Base-by-base conservation (phyloP, 2,329 filamentous ascomycete species). In the Coniosporium tulheliwenetii region DNA sequence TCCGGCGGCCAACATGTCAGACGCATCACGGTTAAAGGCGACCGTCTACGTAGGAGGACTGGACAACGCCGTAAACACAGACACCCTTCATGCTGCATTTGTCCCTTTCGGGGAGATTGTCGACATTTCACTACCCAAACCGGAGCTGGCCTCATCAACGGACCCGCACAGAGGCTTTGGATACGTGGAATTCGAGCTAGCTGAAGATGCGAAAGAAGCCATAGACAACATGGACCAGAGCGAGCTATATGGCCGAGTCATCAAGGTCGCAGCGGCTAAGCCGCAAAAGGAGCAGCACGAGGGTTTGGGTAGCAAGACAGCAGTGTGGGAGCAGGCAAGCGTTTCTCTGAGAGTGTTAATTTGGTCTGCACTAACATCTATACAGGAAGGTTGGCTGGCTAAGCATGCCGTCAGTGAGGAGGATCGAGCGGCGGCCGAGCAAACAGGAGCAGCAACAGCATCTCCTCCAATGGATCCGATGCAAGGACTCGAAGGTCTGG, bases 221-320 rank as follows among this genome's bases (percentile, higher is more conserved):
- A 94, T 98, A 59, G 86, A 96, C 69, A 98, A 98, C 58, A 96
- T 98, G 89, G 85, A 98, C 57, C 86, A 94, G 59, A 82, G 87
- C 45, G 89, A 96, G 64, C 74, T 98, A 37, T 96, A 89, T 57
- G 93, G 91, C 9, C 77, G 85, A 44, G 80, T 91, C 10, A 81
- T 98, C 58, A 94, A 87, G 59, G 89, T 96, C 39, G 87, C 85
- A 36, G 75, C 81, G 41, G 93, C 93, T 36, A 98, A 94, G 61
- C 77, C 85, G 30, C 85, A 91, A 46, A 95, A 94, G 68, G 85
- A 85, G 51, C 75, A 77, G 39, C 83, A 83, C 40, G 85, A 93
- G 58, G 86, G 87, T 1, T 60, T 98, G 36, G 87, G 89, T 16
- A 93, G 85, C 66, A 93, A 86, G 63, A 94, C 81, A 36, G 93